Percentiles rank a stretch among this genome's conserved stretches.
Evolutionary conservation across 108 stramenopile species (phyloP).

Genomic region (Chaetoceros muelleri): DNA sequence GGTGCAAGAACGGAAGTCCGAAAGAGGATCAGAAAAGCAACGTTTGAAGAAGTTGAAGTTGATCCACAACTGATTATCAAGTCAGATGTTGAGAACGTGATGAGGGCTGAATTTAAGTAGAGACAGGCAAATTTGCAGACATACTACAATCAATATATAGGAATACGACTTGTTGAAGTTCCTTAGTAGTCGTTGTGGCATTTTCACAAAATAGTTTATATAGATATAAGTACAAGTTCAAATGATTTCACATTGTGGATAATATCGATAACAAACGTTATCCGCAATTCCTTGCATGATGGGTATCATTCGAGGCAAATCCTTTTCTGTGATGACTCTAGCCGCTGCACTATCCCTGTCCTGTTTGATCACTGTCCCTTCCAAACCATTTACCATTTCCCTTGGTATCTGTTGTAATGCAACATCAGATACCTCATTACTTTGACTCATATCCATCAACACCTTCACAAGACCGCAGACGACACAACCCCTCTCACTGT

Average conservation of each 20-base stretch:
- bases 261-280: background rate
- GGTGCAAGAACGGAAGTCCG: conserved; percentile 73
- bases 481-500: no score
- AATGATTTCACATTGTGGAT: background rate
- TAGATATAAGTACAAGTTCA: no score
- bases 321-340: background rate
- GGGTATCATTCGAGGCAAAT: background rate
- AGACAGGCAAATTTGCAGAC: no score
- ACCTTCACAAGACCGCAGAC: background rate
- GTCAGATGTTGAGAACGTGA: conserved; percentile 70
- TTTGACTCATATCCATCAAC: background rate
- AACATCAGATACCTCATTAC: background rate
- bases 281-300: background rate
- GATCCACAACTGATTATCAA: conserved; percentile 78
- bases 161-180: no score
- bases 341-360: background rate
- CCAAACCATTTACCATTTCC: background rate
- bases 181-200: no score
- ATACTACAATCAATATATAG: no score
- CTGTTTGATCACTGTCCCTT: background rate
- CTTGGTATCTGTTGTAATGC: background rate
- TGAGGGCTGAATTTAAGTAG: conserved; percentile 71
- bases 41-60: conserved; percentile 71
- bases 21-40: conserved; percentile 64
- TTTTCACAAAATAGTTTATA: no score